Percentiles rank a stretch among this genome's conserved stretches.
phyloP scores from a whole-genome alignment of 1,139 yeast genomes.

The Suhomyces guaymorum region DNA sequence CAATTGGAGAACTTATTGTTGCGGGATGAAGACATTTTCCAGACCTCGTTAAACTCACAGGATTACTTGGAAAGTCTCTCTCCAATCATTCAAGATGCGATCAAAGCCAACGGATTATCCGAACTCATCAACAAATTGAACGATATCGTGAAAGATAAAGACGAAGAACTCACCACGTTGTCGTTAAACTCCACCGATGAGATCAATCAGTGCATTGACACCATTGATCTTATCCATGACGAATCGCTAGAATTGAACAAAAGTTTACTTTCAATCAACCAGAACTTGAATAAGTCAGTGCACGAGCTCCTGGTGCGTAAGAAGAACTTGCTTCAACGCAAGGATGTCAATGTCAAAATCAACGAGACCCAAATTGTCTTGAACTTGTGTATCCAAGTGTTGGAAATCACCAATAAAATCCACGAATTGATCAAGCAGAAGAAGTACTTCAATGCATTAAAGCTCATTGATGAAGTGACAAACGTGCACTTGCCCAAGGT shows the following conservation, averaged over 20 bases:
- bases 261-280: slow-evolving; percentile 53
- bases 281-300: slow-evolving; percentile 62
- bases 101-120: slow-evolving; percentile 55
- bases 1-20: slow-evolving; percentile 43
- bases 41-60: slow-evolving; percentile 56
- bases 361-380: slow-evolving; percentile 63
- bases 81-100: slow-evolving; percentile 73
- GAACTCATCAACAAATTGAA: slow-evolving; percentile 59
- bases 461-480: slow-evolving; percentile 71
- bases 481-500: slow-evolving; percentile 69
- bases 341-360: slow-evolving; percentile 60
- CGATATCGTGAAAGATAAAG: slow-evolving; percentile 58
- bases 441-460: slow-evolving; percentile 84
- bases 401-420: slow-evolving; percentile 83
- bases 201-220: slow-evolving; percentile 52
- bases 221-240: slow-evolving; percentile 56
- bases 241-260: slow-evolving; percentile 56
- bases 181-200: slow-evolving; percentile 66
- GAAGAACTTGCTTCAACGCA: slow-evolving; percentile 53
- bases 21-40: slow-evolving; percentile 49
- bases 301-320: slow-evolving; percentile 60
- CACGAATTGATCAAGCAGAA: slow-evolving; percentile 75
- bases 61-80: slow-evolving; percentile 80
- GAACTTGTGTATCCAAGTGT: slow-evolving; percentile 72
- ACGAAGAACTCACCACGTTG: slow-evolving; percentile 60